Percentiles rank a stretch among this genome's conserved stretches.
Conservation (phyloP, 306 rosid genomes). For the Castanopsis chinensis region DNA sequence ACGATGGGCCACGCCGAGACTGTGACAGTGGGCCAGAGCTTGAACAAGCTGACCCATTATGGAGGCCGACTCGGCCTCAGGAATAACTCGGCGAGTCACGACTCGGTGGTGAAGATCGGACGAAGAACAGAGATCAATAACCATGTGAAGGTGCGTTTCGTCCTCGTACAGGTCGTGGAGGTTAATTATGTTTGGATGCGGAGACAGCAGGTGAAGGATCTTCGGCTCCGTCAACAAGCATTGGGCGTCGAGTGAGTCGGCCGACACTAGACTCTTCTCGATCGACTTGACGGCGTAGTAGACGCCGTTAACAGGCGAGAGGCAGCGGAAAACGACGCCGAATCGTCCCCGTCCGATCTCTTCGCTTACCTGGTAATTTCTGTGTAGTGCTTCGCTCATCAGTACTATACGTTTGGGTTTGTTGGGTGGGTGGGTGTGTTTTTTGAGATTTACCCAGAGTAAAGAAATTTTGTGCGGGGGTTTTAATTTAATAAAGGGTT, state of each 20-base stretch:
- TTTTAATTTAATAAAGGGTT: background rate
- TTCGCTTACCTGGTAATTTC: conserved; percentile 42
- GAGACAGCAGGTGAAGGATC: conserved; percentile 42
- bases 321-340: conserved; percentile 60
- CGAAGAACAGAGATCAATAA: conserved; percentile 54
- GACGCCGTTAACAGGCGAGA: conserved; percentile 16
- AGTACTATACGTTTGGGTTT: background rate
- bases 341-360: conserved; percentile 76
- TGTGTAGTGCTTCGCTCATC: conserved; percentile 48
- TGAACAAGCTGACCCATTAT: conserved; percentile 50
- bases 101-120: conserved; percentile 44
- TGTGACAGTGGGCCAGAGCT: conserved; percentile 61
- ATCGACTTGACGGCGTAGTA: conserved; percentile 56
- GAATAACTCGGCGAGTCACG: background rate
- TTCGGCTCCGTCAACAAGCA: conserved; percentile 58
- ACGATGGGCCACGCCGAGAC: conserved; percentile 61
- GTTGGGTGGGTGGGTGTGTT: background rate
- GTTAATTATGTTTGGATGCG: conserved; percentile 53
- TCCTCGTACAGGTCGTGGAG: conserved; percentile 55
- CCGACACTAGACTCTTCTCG: conserved; percentile 37
- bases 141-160: conserved; percentile 50
- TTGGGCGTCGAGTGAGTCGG: conserved; percentile 52
- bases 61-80: conserved; percentile 45
- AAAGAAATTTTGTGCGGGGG: too few relatives aligned
- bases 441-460: too few relatives aligned